phyloP scores from a whole-genome alignment of 148 eudicot species.

The Spergularia marina region DNA sequence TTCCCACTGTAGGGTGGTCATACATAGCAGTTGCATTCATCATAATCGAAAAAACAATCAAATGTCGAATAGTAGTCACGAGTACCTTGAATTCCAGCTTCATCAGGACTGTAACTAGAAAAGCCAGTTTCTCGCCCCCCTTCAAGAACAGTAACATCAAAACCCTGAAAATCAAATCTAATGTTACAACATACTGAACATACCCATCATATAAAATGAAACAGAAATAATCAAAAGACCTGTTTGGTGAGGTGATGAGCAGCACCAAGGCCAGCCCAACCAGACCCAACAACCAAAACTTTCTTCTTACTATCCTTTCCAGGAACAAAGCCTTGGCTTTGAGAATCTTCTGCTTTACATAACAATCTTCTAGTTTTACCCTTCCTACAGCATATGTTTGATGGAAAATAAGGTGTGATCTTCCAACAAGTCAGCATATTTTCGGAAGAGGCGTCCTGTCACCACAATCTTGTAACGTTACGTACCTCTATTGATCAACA shows the following conservation, averaged over 20 bases:
- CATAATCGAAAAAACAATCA: neutral
- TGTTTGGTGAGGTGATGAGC: conserved; percentile 72
- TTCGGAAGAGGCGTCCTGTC: too few relatives aligned
- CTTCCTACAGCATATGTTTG: conserved; percentile 8
- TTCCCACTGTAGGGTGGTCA: neutral
- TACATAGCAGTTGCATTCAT: neutral
- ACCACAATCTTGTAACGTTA: too few relatives aligned
- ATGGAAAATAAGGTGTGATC: conserved; percentile 23
- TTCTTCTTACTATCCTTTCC: conserved; percentile 41
- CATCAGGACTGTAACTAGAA: conserved; percentile 50
- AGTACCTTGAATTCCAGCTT: conserved; percentile 63
- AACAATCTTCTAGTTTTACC: conserved; percentile 23
- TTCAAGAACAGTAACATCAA: conserved; percentile 74
- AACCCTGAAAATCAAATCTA: conserved; percentile 40
- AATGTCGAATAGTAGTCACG: neutral
- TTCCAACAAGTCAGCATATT: conserved; percentile 32
- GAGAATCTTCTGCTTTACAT: conserved; percentile 49
- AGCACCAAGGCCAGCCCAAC: conserved; percentile 83
- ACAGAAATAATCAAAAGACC: conserved; percentile 30
- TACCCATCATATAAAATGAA: too few relatives aligned
- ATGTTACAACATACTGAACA: neutral
- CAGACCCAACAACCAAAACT: conserved; percentile 68
- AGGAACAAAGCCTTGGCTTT: conserved; percentile 7
- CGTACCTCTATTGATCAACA: too few relatives aligned
- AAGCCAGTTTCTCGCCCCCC: conserved; percentile 54